Evolutionary conservation across 371 early-diverging fungal genomes (phyloP), one percentile per base, ranked within the genome.

Genomic region (Vairimorpha necatrix): DNA sequence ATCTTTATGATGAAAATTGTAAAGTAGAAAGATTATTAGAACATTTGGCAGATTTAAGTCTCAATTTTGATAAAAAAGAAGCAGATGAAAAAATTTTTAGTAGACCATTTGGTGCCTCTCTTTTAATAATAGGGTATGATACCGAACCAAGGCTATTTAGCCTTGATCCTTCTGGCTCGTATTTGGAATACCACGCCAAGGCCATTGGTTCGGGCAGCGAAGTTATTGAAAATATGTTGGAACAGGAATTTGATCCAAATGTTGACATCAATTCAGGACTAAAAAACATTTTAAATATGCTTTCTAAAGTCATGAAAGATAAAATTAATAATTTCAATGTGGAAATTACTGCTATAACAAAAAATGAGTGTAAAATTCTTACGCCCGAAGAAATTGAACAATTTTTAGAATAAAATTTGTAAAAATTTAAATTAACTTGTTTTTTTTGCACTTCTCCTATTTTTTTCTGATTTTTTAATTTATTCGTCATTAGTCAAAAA

Each of bases 241-340:
- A 95, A 85, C 92, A 94, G 84, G 90, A 93, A 24, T 81, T 78
- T 69, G 77, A 79, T 22, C 78, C 90, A 87, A 89, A 90, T 6
- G 88, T 93, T 82, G 90, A 90, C 2, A 82, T 94, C 74, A 86
- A 88, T 18, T 93, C 95, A 82, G 94, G 94, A 1, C 90, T 94
- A 77, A 86, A 87, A 3, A 83, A 93, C 74, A 89, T 94, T 18
- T 89, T 96, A 69, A 92, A 90, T 84, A 92, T 96, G n/a, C 87
- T 98, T 47, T 95, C 96, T 87, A 91, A 94, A 77, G 97, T 96
- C 30, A 97, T 98, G 97, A 98, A 98, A 86, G 99, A 98, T 83
- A 95, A 95, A 87, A 88, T 98, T 54, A 93, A 87, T 83, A 88
- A 90, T 69, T 87, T 90, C 7, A 98, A 97, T 83, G 92, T 96